phyloP scores from a whole-genome alignment of 2,329 filamentous ascomycete genomes.

The Colletotrichum camelliae region DNA sequence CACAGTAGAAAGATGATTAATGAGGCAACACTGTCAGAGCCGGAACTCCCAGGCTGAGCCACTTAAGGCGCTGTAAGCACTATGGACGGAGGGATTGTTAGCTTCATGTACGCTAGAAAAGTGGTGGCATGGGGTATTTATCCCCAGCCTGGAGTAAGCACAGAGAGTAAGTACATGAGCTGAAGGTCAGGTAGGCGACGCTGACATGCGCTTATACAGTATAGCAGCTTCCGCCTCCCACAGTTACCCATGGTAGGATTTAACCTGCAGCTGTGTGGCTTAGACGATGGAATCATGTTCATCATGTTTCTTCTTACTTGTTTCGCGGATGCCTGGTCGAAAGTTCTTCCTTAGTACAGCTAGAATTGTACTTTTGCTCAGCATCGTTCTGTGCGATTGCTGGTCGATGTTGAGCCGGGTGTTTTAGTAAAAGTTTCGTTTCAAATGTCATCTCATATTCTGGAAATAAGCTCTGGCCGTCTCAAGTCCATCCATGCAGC shows the following conservation, averaged over 20 bases:
- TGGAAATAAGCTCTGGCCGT: background rate
- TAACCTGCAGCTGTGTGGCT: background rate
- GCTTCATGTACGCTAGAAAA: background rate
- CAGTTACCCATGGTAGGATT: background rate
- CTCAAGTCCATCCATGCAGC: too few species aligned
- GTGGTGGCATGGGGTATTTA: background rate
- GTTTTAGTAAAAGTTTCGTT: background rate
- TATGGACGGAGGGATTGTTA: background rate
- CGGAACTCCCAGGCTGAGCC: background rate
- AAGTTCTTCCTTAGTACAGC: background rate
- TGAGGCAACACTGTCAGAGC: background rate
- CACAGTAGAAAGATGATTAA: background rate
- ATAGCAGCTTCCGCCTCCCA: background rate
- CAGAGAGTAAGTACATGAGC: background rate
- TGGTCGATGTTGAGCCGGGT: rapidly evolving
- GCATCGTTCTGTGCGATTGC: background rate
- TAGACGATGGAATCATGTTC: background rate
- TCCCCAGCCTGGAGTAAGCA: background rate
- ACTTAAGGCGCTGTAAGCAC: background rate
- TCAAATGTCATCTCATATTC: background rate
- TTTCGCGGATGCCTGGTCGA: background rate
- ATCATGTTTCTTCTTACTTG: background rate
- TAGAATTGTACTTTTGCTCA: background rate
- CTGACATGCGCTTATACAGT: background rate
- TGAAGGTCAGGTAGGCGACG: background rate